These are phyloP conservation scores for Pseudogymnoascus sp. DNA, from an alignment of 2,329 filamentous ascomycete genomes.

Conservation along the genomic window DNA sequence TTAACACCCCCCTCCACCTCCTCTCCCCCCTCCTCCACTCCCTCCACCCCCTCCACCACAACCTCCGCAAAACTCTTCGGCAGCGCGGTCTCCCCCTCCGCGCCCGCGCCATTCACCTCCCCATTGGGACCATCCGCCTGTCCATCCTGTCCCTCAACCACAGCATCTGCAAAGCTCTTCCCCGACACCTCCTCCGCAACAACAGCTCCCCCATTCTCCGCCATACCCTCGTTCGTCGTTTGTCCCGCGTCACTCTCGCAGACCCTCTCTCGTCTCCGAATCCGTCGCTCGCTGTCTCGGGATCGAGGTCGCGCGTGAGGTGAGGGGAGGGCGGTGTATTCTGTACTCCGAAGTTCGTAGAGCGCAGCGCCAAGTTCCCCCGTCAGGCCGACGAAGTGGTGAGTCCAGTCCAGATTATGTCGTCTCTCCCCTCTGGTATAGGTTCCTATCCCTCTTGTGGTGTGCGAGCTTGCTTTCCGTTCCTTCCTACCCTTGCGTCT, in stretches of 20 bases:
- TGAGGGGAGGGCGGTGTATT: neutral
- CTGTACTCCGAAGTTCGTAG: neutral
- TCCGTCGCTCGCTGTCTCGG: too few relatives aligned
- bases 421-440: too few relatives aligned
- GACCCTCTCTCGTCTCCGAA: neutral
- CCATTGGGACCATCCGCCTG: too few relatives aligned
- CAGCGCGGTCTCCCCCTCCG: constrained; percentile 15
- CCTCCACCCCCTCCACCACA: constrained; percentile 9
- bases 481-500: neutral
- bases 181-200: too few relatives aligned
- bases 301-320: too few relatives aligned
- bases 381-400: neutral
- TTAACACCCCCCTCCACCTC: neutral
- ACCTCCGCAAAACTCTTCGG: constrained; percentile 34
- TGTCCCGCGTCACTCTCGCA: too few relatives aligned
- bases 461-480: neutral
- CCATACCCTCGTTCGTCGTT: too few relatives aligned
- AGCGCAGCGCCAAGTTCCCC: neutral
- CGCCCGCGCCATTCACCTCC: neutral
- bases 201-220: too few relatives aligned
- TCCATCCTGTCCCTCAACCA: neutral
- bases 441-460: neutral
- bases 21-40: neutral
- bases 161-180: neutral
- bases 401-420: neutral